These are phyloP conservation scores for Simmondsia chinensis DNA, from an alignment of 148 eudicot species.

Conservation along the genomic window DNA sequence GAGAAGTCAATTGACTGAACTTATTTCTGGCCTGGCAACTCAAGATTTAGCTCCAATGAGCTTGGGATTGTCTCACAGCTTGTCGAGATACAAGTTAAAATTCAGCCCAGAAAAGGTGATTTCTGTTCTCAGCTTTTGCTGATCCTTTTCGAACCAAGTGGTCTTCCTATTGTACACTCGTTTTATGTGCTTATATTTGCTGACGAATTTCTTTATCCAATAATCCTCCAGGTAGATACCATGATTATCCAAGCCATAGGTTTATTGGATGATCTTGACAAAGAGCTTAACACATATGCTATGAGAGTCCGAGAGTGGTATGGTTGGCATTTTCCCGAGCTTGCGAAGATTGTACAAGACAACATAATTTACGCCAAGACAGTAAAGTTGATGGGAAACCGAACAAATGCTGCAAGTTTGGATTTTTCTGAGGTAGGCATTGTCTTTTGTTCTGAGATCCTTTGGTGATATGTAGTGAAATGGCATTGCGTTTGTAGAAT, in stretches of 20 bases:
- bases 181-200: neutral
- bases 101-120: slow-evolving; percentile 94
- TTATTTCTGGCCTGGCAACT: slow-evolving; percentile 74
- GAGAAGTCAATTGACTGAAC: slow-evolving; percentile 84
- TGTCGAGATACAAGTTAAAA: slow-evolving; percentile 83
- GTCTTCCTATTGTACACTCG: neutral
- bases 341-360: slow-evolving; percentile 83
- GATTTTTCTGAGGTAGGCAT: slow-evolving; percentile 83
- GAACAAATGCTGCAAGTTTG: slow-evolving; percentile 72
- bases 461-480: too few species aligned
- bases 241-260: slow-evolving; percentile 98
- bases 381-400: slow-evolving; percentile 80
- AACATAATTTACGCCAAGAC: slow-evolving; percentile 78
- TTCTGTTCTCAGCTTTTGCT: neutral
- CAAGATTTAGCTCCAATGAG: slow-evolving; percentile 99
- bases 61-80: slow-evolving; percentile 94
- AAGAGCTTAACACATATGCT: slow-evolving; percentile 93
- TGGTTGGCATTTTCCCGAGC: slow-evolving; percentile 99
- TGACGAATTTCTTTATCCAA: too few species aligned
- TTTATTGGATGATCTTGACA: slow-evolving; percentile 92
- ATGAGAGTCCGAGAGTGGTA: slow-evolving; percentile 99
- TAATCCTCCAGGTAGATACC: slow-evolving; percentile 63
- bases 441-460: neutral
- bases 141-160: neutral
- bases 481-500: too few species aligned